Conservation (phyloP, 2,329 filamentous ascomycete species). For the Colletotrichum sp. region DNA sequence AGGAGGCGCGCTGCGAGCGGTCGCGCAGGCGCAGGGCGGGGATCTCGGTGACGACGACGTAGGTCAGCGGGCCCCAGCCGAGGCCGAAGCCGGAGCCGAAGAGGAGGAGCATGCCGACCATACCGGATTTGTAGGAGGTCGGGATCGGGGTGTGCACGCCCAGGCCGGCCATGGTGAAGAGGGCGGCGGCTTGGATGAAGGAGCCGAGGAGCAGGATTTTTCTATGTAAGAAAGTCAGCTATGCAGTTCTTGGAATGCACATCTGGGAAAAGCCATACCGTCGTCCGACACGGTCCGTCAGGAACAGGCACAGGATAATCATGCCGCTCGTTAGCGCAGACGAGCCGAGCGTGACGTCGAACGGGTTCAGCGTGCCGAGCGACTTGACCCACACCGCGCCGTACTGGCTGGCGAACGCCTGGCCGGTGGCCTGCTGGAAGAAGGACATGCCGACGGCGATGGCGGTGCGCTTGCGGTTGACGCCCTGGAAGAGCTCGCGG, state of each 20-base stretch:
- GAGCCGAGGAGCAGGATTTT: slow-evolving; percentile 3
- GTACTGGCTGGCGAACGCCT: slow-evolving; percentile 24
- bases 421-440: slow-evolving; percentile 25
- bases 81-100: slow-evolving; percentile 35
- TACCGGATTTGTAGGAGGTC: slow-evolving; percentile 26
- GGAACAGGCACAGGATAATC: background rate
- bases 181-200: background rate
- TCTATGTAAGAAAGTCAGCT: background rate
- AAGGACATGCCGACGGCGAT: slow-evolving; percentile 28
- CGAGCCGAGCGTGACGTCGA: slow-evolving; percentile 25
- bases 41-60: slow-evolving; percentile 40
- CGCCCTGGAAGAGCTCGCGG: slow-evolving; percentile 31
- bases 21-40: slow-evolving; percentile 23
- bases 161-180: slow-evolving; percentile 22
- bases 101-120: slow-evolving; percentile 38
- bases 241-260: fast-evolving
- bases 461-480: slow-evolving; percentile 29
- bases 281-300: slow-evolving; percentile 7
- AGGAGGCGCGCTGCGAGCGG: slow-evolving; percentile 13
- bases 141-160: slow-evolving; percentile 16
- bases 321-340: background rate
- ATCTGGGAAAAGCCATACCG: background rate
- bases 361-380: slow-evolving; percentile 32
- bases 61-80: slow-evolving; percentile 38
- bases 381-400: slow-evolving; percentile 31